Evolutionary conservation across 768 basidiomycete species (phyloP).

Genomic region (Cystoderma amianthinum): DNA sequence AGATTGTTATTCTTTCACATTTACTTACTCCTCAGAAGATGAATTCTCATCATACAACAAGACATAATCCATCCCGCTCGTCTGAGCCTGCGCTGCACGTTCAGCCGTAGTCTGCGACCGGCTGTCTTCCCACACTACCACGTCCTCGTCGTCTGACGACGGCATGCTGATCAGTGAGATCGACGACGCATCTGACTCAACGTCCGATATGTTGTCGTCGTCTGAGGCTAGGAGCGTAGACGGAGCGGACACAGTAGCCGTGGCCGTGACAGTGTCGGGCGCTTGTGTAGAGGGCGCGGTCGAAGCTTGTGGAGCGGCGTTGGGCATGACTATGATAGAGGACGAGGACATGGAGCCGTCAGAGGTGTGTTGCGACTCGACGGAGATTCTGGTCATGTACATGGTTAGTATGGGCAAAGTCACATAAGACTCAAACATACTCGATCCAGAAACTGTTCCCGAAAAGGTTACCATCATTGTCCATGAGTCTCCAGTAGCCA

Average conservation of each 20-base stretch:
- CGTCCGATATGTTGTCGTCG: conserved; percentile 25
- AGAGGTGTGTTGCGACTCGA: conserved; percentile 21
- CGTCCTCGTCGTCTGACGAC: conserved; percentile 48
- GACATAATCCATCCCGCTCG: conserved; percentile 56
- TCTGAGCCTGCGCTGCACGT: conserved; percentile 14
- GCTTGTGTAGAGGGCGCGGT: no score
- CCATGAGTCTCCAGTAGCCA: conserved; percentile 69
- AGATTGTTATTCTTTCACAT: background rate
- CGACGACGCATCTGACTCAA: conserved; percentile 40
- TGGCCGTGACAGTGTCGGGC: background rate
- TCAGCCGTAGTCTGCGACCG: conserved; percentile 27
- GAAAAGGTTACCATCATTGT: conserved; percentile 53
- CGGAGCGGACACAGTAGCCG: background rate
- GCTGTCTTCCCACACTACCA: conserved; percentile 53
- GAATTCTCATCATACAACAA: conserved; percentile 64
- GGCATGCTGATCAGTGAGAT: conserved; percentile 57
- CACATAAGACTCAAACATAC: no score
- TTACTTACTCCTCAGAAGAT: conserved; percentile 34
- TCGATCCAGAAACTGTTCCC: conserved; percentile 77
- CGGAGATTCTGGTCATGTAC: conserved; percentile 50
- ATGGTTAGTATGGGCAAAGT: no score
- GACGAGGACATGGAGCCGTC: conserved; percentile 59
- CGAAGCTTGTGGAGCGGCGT: conserved; percentile 16
- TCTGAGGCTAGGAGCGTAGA: conserved; percentile 4
- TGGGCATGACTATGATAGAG: conserved; percentile 55